A percentile compares a stretch with the other conserved stretches of the same genome.
Conservation (phyloP, 169 alveolate genomes). For the Cryptosporidium muris region DNA sequence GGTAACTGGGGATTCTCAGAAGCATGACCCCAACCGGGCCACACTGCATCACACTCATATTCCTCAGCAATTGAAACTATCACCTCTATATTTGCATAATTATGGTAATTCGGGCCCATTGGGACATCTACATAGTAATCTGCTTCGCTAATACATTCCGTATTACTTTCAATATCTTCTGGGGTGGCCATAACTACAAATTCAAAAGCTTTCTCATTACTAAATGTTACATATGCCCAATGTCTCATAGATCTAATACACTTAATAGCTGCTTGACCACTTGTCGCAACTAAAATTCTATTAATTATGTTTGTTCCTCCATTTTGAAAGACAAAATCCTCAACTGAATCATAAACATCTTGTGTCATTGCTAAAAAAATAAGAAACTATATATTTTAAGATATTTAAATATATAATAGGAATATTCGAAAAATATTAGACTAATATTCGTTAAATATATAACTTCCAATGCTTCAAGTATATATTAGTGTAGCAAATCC, state of each 20-base stretch:
- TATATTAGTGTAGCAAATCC: too few species aligned
- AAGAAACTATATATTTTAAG: not conserved
- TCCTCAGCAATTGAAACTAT: slow-evolving; percentile 78
- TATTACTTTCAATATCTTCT: slow-evolving; percentile 80
- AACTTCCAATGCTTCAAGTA: too few species aligned
- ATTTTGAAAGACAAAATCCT: slow-evolving; percentile 28
- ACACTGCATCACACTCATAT: slow-evolving; percentile 89
- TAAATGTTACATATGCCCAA: slow-evolving; percentile 76
- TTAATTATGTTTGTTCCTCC: slow-evolving; percentile 67
- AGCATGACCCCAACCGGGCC: slow-evolving; percentile 97
- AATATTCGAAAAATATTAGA: not conserved
- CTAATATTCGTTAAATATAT: too few species aligned
- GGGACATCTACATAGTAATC: slow-evolving; percentile 80
- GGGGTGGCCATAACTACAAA: slow-evolving; percentile 84
- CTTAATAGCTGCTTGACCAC: slow-evolving; percentile 79
- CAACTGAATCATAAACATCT: slow-evolving; percentile 36
- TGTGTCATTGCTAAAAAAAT: slow-evolving; percentile 8
- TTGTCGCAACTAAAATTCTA: slow-evolving; percentile 75
- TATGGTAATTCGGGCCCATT: slow-evolving; percentile 80
- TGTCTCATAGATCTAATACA: slow-evolving; percentile 77
- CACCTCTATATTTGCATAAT: slow-evolving; percentile 81
- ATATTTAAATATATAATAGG: not conserved
- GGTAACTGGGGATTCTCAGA: slow-evolving; percentile 91
- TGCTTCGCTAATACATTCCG: slow-evolving; percentile 79
- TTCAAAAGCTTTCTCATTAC: slow-evolving; percentile 77